Percentiles rank a stretch among this genome's conserved stretches.
phyloP scores from a whole-genome alignment of 2,329 filamentous ascomycete species.

The Tolypocladium nubicola region DNA sequence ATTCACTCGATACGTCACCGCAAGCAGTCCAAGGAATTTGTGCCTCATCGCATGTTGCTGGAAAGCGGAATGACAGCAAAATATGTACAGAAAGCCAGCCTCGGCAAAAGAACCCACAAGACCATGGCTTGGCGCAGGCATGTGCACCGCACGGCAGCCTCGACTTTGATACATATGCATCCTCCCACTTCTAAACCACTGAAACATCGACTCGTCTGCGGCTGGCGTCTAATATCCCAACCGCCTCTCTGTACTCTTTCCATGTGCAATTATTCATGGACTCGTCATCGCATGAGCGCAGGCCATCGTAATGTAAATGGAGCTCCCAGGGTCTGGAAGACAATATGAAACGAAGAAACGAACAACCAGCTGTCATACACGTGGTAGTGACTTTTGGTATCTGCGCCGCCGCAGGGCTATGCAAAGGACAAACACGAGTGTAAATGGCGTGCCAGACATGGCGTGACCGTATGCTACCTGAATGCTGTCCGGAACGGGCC shows the following conservation, averaged over 20 bases:
- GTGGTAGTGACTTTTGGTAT: not conserved
- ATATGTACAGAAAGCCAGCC: not conserved
- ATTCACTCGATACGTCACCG: not conserved
- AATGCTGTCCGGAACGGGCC: slow-evolving; percentile 29
- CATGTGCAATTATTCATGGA: not conserved
- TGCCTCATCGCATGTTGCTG: not conserved
- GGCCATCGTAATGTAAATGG: not conserved
- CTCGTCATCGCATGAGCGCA: not conserved
- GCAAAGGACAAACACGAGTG: not conserved
- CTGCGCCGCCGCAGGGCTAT: not conserved
- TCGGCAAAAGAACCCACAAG: not conserved
- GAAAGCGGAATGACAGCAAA: not conserved
- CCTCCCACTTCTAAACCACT: not conserved
- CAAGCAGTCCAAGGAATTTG: not conserved
- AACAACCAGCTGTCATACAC: not conserved
- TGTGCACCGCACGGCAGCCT: not conserved
- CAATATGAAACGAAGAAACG: slow-evolving; percentile 2
- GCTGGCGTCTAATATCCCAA: not conserved
- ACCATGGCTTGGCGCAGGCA: not conserved
- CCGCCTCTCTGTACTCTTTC: not conserved
- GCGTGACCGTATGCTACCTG: slow-evolving; percentile 5
- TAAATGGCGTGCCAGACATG: not conserved
- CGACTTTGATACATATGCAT: not conserved
- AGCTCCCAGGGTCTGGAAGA: not conserved
- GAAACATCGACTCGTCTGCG: not conserved